Evolutionary conservation across 768 basidiomycete genomes (phyloP).

Genomic region (Boletus rubroflammeus): DNA sequence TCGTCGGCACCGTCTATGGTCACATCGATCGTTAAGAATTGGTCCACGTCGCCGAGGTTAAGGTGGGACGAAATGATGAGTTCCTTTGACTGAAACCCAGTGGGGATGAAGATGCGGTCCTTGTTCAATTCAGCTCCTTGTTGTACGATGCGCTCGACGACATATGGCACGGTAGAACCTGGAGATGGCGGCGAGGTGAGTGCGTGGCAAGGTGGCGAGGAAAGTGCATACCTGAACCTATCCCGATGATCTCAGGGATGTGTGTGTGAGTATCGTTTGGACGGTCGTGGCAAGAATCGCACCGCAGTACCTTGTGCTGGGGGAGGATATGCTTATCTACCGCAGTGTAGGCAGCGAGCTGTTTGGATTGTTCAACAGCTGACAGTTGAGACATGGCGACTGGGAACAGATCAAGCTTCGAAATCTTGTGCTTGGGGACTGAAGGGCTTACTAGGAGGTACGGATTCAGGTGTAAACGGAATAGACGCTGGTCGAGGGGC

Average conservation of each 20-base stretch:
- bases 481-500: conserved; percentile 10
- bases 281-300: neutral
- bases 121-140: conserved; percentile 77
- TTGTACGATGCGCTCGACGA: conserved; percentile 88
- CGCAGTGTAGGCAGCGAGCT: conserved; percentile 88
- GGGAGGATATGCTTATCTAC: conserved; percentile 85
- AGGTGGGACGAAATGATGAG: conserved; percentile 82
- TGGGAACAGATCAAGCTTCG: neutral
- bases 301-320: conserved; percentile 71
- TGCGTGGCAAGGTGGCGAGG: neutral
- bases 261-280: neutral
- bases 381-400: conserved; percentile 29
- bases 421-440: neutral
- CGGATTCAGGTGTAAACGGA: neutral
- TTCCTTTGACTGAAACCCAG: conserved; percentile 95
- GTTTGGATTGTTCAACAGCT: conserved; percentile 77
- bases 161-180: conserved; percentile 95
- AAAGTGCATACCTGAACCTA: conserved; percentile 65
- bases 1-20: conserved; percentile 98
- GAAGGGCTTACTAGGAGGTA: conserved; percentile 6
- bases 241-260: conserved; percentile 66
- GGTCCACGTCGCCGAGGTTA: conserved; percentile 82
- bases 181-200: conserved; percentile 1
- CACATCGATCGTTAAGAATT: conserved; percentile 88
- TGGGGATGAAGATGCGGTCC: conserved; percentile 84